phyloP scores from a whole-genome alignment of 441 rosid genomes.

The Mallotus repandus region DNA sequence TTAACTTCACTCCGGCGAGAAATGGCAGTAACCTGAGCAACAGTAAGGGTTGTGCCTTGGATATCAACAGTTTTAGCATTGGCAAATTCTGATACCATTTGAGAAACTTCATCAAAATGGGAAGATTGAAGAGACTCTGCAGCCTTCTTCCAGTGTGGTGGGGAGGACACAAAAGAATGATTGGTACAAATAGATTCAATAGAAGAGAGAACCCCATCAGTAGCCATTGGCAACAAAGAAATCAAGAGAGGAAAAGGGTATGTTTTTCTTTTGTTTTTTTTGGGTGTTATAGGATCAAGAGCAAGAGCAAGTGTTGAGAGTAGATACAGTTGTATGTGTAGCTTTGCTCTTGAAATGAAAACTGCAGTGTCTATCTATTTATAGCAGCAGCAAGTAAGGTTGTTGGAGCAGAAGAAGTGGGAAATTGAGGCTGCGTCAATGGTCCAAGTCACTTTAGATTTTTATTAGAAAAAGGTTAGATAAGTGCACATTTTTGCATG shows the following conservation, averaged over 20 bases:
- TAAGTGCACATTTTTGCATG: constrained; percentile 6
- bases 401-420: constrained; percentile 4
- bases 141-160: constrained; percentile 35
- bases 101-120: constrained; percentile 33
- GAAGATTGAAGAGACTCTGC: constrained; percentile 31
- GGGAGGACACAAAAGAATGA: background rate
- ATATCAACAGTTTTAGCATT: constrained; percentile 31
- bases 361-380: constrained; percentile 1
- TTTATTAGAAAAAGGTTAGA: background rate
- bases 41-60: constrained; percentile 39
- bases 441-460: constrained; percentile 8
- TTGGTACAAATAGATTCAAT: background rate
- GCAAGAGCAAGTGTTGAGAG: no score
- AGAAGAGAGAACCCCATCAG: background rate
- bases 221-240: constrained; percentile 9
- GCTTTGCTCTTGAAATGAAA: background rate
- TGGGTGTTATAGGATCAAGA: background rate
- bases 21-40: constrained; percentile 41
- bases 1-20: constrained; percentile 26
- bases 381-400: constrained; percentile 15
- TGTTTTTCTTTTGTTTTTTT: background rate
- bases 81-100: constrained; percentile 31
- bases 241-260: background rate
- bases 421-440: constrained; percentile 19
- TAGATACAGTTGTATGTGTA: background rate